A percentile compares a stretch with the other conserved stretches of the same genome.
Evolutionary conservation across 2,329 filamentous ascomycete genomes (phyloP).

Genomic region (Aspergillus luchuensis): DNA sequence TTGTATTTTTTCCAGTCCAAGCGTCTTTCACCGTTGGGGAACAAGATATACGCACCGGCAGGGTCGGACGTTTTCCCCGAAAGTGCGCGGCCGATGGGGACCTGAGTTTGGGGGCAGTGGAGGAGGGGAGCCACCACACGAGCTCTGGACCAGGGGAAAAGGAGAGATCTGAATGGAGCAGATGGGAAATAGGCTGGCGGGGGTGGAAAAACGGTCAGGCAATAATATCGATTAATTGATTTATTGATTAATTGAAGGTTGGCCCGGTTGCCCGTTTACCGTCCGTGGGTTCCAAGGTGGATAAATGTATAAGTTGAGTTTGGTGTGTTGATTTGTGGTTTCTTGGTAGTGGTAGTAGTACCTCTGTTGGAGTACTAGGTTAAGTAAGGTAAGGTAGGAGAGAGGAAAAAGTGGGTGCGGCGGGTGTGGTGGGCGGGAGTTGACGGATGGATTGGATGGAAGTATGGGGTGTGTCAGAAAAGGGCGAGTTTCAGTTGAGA

Average conservation of each 20-base stretch:
- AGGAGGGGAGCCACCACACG: conserved; percentile 5
- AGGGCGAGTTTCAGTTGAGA: background rate
- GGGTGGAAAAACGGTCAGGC: background rate
- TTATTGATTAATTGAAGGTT: no score
- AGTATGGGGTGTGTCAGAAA: background rate
- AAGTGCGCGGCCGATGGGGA: conserved; percentile 9
- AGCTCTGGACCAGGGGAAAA: conserved; percentile 2
- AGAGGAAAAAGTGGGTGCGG: background rate
- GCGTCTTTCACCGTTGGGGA: conserved; percentile 18
- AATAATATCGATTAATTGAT: background rate
- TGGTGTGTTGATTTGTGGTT: no score
- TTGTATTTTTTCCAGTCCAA: conserved; percentile 7
- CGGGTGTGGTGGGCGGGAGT: background rate
- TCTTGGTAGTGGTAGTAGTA: background rate
- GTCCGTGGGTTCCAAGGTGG: no score
- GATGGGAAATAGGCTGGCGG: conserved; percentile 4
- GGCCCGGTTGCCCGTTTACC: no score
- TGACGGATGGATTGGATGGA: background rate
- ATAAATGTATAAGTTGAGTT: background rate
- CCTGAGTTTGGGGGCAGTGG: conserved; percentile 9
- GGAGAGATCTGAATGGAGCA: conserved; percentile 4
- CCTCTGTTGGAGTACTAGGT: no score
- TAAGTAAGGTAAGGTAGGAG: no score
- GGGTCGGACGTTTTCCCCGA: conserved; percentile 14
- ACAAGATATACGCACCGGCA: conserved; percentile 19